Base-by-base conservation (phyloP, 805 yeast genomes). In the Candida coleopterorum region DNA sequence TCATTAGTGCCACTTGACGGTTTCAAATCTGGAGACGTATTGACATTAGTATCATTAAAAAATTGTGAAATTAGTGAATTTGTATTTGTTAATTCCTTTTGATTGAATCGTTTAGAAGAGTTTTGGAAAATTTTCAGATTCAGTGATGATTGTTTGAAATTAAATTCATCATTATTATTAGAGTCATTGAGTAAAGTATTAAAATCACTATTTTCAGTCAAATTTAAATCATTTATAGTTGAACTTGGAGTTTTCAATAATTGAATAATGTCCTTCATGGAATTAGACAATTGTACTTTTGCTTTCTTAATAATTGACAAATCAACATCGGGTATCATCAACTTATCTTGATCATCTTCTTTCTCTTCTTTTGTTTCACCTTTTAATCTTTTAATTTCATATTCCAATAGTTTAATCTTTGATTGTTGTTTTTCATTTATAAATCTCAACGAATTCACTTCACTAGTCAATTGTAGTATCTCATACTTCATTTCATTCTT, bases 401-500 rank as follows among this genome's bases (percentile, higher is more conserved):
- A 41, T 44, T 70, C 69, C 38, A 75, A 51, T 34, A 58, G 51
- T n/a, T 51, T 47, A 18, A 75, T 66, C 29, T 54, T 53, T n/a
- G 55, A 34, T 17, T 53, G 54, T 37, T 74, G 69, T 33, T 60
- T 66, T 29, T 65, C 70, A 44, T 69, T 71, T 25, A 63, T 45
- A 35, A 62, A 56, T 33, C 60, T 59, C 31, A 73, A 49, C 2
- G 70, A 45, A 44, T 74, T 75, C 25, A 75, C 47, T 45, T 75
- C 79, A 30, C 77, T 71, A 42, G 74, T 79, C 26, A 75, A 47
- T 44, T 72, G 74, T 33, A 70, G 64, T 33, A 75, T 72, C 37
- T 67, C 64, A 46, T 71, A 62, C 50, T 72, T 72, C 68, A 75
- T 64, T 31, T 69, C 72, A 4, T 74, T 64, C 41, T 68, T 72